Conservation (phyloP, 352 stramenopile species). For the Phytophthora macrochlamydospora region DNA sequence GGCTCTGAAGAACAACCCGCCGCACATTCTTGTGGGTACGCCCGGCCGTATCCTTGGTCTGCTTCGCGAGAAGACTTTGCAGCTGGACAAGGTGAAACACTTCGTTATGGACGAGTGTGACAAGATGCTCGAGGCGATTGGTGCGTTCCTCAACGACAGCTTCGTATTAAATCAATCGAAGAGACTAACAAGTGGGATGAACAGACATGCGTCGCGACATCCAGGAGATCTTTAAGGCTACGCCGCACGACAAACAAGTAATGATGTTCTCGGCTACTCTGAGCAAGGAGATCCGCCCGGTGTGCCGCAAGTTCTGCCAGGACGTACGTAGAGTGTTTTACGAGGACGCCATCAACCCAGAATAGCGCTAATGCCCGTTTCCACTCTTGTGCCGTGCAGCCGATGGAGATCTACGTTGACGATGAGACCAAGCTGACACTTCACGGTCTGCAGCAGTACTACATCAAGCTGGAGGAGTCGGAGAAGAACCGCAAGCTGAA, state of each 20-base stretch:
- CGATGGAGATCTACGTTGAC: slow-evolving; percentile 99
- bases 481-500: slow-evolving; percentile 99
- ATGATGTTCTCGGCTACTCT: slow-evolving; percentile 99
- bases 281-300: slow-evolving; percentile 98
- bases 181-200: slow-evolving; percentile 1
- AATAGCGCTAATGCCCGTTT: slow-evolving; percentile 3
- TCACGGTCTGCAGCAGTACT: slow-evolving; percentile 99
- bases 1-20: slow-evolving; percentile 96
- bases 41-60: slow-evolving; percentile 94
- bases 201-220: slow-evolving; percentile 98
- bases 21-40: slow-evolving; percentile 98
- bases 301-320: slow-evolving; percentile 99
- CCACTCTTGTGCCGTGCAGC: slow-evolving; percentile 47
- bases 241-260: slow-evolving; percentile 99
- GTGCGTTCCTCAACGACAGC: slow-evolving; percentile 40
- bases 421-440: slow-evolving; percentile 99
- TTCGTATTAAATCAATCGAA: slow-evolving; percentile 1
- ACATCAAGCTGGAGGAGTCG: slow-evolving; percentile 98
- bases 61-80: slow-evolving; percentile 95
- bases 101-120: slow-evolving; percentile 99
- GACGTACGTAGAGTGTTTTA: slow-evolving; percentile 75
- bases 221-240: slow-evolving; percentile 99
- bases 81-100: slow-evolving; percentile 99
- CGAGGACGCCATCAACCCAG: background rate
- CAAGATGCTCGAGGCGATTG: slow-evolving; percentile 98